These are phyloP conservation scores for Cercophora scortea DNA, from an alignment of 495 filamentous ascomycete genomes.

Conservation along the genomic window DNA sequence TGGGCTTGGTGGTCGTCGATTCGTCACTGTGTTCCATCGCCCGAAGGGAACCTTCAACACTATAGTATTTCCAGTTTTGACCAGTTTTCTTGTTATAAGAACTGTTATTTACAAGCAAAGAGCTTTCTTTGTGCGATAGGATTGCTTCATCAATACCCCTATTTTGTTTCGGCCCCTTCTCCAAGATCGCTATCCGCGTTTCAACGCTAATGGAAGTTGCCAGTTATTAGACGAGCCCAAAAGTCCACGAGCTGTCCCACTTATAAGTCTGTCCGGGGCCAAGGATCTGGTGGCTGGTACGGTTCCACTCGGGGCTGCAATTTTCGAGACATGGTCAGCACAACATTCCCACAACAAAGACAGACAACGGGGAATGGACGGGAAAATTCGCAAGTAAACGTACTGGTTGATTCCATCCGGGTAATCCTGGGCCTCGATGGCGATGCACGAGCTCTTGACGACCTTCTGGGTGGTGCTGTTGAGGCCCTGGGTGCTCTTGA, in stretches of 20 bases:
- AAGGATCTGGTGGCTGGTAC: conserved; percentile 48
- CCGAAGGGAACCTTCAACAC: too few species aligned
- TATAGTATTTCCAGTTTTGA: too few species aligned
- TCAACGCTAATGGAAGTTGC: too few species aligned
- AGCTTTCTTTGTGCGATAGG: too few species aligned
- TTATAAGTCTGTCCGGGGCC: conserved; percentile 42
- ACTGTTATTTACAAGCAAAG: too few species aligned
- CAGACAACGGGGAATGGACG: not conserved
- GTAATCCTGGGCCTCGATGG: conserved; percentile 60
- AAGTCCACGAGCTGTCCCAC: conserved; percentile 45
- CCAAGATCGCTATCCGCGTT: too few species aligned
- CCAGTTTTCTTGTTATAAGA: too few species aligned
- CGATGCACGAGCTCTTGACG: conserved; percentile 50
- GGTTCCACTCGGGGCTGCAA: conserved; percentile 59
- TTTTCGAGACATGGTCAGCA: conserved; percentile 7
- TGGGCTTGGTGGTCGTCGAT: too few species aligned
- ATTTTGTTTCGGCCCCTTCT: too few species aligned
- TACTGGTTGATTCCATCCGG: conserved; percentile 72
- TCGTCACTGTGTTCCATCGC: too few species aligned
- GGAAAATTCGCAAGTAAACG: conserved; percentile 15
- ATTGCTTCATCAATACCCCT: too few species aligned
- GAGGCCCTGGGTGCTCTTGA: conserved; percentile 60
- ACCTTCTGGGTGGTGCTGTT: conserved; percentile 37
- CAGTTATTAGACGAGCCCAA: conserved; percentile 24
- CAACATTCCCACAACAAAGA: too few species aligned